Evolutionary conservation across 108 stramenopile species (phyloP), one percentile per base, ranked within the genome.

Genomic region (Nannochloropsis salina): DNA sequence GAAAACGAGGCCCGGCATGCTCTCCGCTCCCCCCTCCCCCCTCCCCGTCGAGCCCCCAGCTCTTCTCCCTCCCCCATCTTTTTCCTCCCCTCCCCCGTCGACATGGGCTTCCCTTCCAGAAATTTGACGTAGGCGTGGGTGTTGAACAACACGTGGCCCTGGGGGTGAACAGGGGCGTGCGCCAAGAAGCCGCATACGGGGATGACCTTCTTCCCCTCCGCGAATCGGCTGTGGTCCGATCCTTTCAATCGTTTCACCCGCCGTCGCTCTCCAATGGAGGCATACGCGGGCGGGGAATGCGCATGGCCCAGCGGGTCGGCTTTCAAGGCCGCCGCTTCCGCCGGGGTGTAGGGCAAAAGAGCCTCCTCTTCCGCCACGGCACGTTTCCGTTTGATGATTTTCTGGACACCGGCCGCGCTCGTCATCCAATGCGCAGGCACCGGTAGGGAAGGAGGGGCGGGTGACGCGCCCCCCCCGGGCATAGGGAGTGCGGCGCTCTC

Each of bases 81-180:
- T 20, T n/a, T 5, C 61, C 61, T 74, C 5, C 5, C 61, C 61
- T n/a, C n/a, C 1, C n/a, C 61, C 61, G 61, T 74, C 61, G 61
- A 15, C 61, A 74, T n/a, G n/a, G 61, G 20, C 4, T 74, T 74
- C 20, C 61, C 61, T 15, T 74, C 61, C 61, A 74, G n/a, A n/a
- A 74, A 74, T 74, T 74, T 74, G 61, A 74, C 61, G n/a, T 74
- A 74, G 61, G 61, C 61, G 4, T 74, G 61, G 1, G 61, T 74
- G 61, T 74, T 74, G 61, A 74, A 74, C 61, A 74, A 74, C 20
- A 74, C 61, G n/a, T 74, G 61, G 61, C n/a, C 61, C n/a, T 74
- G 61, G n/a, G 61, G 61, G 61, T 74, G 15, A 0, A 74, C 61
- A 8, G 61, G 61, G 6, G 61, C 61, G 8, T 74, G 61, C 20